Conservation (phyloP, 78 protist genomes). For the Andalucia godoyi region DNA sequence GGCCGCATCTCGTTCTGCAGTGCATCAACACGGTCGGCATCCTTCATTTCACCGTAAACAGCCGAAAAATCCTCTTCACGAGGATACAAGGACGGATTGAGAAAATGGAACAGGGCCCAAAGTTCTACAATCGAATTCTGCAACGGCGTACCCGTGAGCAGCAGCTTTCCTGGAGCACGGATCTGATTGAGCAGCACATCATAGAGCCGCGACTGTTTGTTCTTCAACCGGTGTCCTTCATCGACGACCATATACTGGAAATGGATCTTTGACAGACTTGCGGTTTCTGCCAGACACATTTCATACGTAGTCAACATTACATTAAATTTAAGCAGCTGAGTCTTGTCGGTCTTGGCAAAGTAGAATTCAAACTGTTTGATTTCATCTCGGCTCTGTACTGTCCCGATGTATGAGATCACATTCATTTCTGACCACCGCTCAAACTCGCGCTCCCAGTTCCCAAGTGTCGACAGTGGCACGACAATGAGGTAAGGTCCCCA, state of each 20-base stretch:
- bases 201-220: background rate
- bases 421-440: slow-evolving; percentile 71
- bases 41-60: slow-evolving; percentile 30
- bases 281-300: slow-evolving; percentile 4
- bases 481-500: slow-evolving; percentile 86
- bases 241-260: slow-evolving; percentile 38
- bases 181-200: background rate
- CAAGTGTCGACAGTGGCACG: slow-evolving; percentile 72
- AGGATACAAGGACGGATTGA: slow-evolving; percentile 50
- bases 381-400: background rate
- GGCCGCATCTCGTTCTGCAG: slow-evolving; percentile 74
- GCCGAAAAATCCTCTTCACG: slow-evolving; percentile 35
- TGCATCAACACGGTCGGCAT: slow-evolving; percentile 21
- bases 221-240: slow-evolving; percentile 64
- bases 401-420: slow-evolving; percentile 36
- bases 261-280: background rate
- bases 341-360: background rate
- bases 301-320: slow-evolving; percentile 54
- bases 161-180: slow-evolving; percentile 20
- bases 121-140: slow-evolving; percentile 78
- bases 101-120: slow-evolving; percentile 74
- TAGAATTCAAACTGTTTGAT: slow-evolving; percentile 47
- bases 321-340: slow-evolving; percentile 8
- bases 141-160: slow-evolving; percentile 93
- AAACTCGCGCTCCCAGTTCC: slow-evolving; percentile 71